phyloP scores from a whole-genome alignment of 2,329 filamentous ascomycete genomes.

The Plenodomus biglobosus region DNA sequence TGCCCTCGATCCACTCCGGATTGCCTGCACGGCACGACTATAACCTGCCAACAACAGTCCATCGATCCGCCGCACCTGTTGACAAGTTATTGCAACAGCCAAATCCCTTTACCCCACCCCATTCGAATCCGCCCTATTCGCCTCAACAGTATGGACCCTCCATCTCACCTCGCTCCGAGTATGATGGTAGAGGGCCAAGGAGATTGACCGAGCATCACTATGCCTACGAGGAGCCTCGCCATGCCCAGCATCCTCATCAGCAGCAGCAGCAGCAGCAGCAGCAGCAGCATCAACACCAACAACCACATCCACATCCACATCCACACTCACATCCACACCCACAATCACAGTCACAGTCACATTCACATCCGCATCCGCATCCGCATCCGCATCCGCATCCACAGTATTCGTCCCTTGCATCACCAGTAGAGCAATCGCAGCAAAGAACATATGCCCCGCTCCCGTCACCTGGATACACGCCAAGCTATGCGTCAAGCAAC shows the following conservation, averaged over 20 bases:
- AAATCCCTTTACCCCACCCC: conserved; percentile 44
- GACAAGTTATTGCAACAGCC: conserved; percentile 41
- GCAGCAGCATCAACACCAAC: background rate
- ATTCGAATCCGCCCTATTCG: conserved; percentile 45
- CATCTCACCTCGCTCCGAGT: conserved; percentile 42
- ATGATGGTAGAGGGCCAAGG: conserved; percentile 32
- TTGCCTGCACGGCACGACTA: conserved; percentile 35
- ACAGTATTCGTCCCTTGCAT: conserved; percentile 41
- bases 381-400: background rate
- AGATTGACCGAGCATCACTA: conserved; percentile 37
- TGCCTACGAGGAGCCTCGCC: conserved; percentile 37
- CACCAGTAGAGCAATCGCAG: conserved; percentile 39
- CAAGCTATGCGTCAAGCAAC: conserved; percentile 44
- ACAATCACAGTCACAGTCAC: background rate
- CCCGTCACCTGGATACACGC: conserved; percentile 45
- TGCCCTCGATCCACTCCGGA: conserved; percentile 41
- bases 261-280: background rate
- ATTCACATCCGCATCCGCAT: background rate
- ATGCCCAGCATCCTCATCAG: conserved; percentile 25
- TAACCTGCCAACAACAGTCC: conserved; percentile 24
- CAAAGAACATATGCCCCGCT: conserved; percentile 39
- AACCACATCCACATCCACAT: background rate
- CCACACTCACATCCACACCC: background rate
- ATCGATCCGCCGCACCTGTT: conserved; percentile 36
- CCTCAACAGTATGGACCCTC: conserved; percentile 44